Evolutionary conservation across 306 rosid genomes (phyloP), one percentile per base, ranked within the genome.

Genomic region (Prunus fruticosa): DNA sequence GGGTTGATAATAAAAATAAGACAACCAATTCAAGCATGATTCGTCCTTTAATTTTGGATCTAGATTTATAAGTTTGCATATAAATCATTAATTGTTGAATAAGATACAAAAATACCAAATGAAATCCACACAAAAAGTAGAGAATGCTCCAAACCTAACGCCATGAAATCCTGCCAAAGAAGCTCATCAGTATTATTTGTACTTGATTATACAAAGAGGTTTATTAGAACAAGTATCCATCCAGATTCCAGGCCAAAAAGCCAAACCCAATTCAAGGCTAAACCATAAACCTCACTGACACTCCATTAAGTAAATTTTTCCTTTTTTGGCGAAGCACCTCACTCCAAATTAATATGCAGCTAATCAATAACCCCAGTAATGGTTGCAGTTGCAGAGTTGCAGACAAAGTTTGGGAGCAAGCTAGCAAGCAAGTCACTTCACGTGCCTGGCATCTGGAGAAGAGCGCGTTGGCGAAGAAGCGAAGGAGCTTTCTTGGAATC

Each of bases 401-500:
- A 64, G 69, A 64, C 16, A 64, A 64, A 64, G 45, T 41, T 2
- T 2, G 20, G 45, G 67, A 15, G 27, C 16, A 6, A 52, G 67
- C 67, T 45, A 15, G 27, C 25, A 13, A 52, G 67, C 67, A 30
- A 64, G 69, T 64, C 49, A 64, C 49, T 3, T 64, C 49, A 64
- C 49, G 69, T 34, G 69, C 69, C 25, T 34, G 16, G 47, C 69
- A 1, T 34, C 69, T 19, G 57, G 76, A 14, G 27, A 25, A 11
- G 67, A 41, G 73, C 64, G 56, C 67, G 69, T 32, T 65, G 11
- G 70, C 63, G 69, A 23, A 11, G 46, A 60, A 6, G 58, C 12
- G 20, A 18, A 64, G 71, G 57, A 69, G 32, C 38, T 41, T 50
- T 62, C 64, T 52, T 53, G 84, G 86, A 79, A 85, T 85, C 88